These are phyloP conservation scores for Kuraishia ogatae DNA, from an alignment of 805 yeast genomes.

Conservation along the genomic window DNA sequence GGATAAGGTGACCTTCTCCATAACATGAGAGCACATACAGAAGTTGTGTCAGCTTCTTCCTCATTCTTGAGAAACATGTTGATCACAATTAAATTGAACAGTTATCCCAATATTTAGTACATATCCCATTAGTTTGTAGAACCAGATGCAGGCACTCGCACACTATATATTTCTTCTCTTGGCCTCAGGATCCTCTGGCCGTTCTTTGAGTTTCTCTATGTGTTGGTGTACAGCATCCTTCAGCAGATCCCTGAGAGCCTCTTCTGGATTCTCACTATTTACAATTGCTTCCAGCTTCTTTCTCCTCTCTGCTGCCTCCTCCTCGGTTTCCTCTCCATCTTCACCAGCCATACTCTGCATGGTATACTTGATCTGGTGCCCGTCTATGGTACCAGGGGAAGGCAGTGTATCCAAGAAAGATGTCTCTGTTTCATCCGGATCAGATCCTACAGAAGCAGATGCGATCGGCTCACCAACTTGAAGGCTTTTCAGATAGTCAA, in stretches of 20 bases:
- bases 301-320: constrained; percentile 47
- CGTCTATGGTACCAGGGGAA: constrained; percentile 27
- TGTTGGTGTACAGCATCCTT: constrained; percentile 52
- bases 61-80: too few relatives aligned
- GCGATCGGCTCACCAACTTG: constrained; percentile 24
- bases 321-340: constrained; percentile 29
- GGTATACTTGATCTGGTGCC: constrained; percentile 49
- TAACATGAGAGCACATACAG: too few relatives aligned
- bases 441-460: constrained; percentile 13
- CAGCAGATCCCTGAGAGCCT: constrained; percentile 60
- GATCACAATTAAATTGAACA: background rate
- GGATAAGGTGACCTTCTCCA: too few relatives aligned
- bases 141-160: background rate
- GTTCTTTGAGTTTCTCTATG: constrained; percentile 12
- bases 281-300: constrained; percentile 60
- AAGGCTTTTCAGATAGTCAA: constrained; percentile 46
- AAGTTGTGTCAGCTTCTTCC: too few relatives aligned
- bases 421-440: background rate
- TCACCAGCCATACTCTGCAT: constrained; percentile 35
- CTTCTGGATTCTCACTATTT: constrained; percentile 72
- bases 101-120: background rate
- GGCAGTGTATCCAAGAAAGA: constrained; percentile 5
- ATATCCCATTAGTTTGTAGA: background rate
- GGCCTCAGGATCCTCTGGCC: background rate
- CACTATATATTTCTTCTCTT: background rate